Percentiles rank a stretch among this genome's conserved stretches.
Conservation (phyloP, 805 yeast species). For the Metschnikowia bowlesiae region DNA sequence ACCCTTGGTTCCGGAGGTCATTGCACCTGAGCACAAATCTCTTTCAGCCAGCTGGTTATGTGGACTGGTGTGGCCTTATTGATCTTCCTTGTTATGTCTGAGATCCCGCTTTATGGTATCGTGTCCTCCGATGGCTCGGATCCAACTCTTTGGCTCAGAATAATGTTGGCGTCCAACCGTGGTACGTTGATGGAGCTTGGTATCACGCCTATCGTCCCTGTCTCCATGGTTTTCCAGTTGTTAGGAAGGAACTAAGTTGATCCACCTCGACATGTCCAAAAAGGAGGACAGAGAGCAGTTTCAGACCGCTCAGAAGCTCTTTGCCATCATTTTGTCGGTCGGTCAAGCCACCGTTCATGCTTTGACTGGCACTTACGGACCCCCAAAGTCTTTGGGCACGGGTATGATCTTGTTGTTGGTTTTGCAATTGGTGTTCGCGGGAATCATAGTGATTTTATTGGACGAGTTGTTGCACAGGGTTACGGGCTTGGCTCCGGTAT, state of each 20-base stretch:
- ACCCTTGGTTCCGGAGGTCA: slow-evolving; percentile 85
- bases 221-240: slow-evolving; percentile 96
- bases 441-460: slow-evolving; percentile 80
- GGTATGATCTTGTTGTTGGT: slow-evolving; percentile 88
- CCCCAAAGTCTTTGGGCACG: slow-evolving; percentile 78
- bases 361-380: slow-evolving; percentile 95
- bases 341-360: slow-evolving; percentile 98
- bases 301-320: slow-evolving; percentile 90
- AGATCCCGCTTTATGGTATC: slow-evolving; percentile 86
- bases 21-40: slow-evolving; percentile 85
- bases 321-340: slow-evolving; percentile 82
- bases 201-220: slow-evolving; percentile 95
- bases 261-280: slow-evolving; percentile 80
- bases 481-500: slow-evolving; percentile 97
- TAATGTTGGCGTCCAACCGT: slow-evolving; percentile 97
- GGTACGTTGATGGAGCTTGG: slow-evolving; percentile 99
- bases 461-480: slow-evolving; percentile 95
- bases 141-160: slow-evolving; percentile 82
- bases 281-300: slow-evolving; percentile 85
- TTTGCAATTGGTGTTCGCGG: slow-evolving; percentile 92
- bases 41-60: slow-evolving; percentile 80
- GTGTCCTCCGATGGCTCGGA: slow-evolving; percentile 75
- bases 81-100: slow-evolving; percentile 82
- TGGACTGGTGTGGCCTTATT: slow-evolving; percentile 88
- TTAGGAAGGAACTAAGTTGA: slow-evolving; percentile 90